Conservation (phyloP, 192 early-diverging fungal species). For the Chytriomyces confervae region DNA sequence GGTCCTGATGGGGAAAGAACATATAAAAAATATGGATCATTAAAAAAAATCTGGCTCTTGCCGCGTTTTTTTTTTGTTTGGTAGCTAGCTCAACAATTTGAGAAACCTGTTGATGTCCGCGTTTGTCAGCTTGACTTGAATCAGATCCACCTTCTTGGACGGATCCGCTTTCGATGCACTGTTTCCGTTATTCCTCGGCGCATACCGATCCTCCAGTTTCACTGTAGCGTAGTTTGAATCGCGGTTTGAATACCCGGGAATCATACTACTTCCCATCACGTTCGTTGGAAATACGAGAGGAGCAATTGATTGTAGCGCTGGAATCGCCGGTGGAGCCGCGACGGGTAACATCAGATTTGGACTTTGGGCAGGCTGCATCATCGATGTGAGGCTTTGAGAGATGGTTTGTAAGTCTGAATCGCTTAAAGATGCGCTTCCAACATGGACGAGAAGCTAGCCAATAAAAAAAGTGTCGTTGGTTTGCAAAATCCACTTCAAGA, state of each 20-base stretch:
- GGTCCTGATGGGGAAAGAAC: neutral
- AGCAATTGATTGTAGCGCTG: neutral
- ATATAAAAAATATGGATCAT: too few relatives aligned
- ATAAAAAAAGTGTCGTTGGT: too few relatives aligned
- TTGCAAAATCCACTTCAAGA: too few relatives aligned
- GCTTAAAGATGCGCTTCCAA: conserved; percentile 3
- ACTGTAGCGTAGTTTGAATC: too few relatives aligned
- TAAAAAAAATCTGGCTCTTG: too few relatives aligned
- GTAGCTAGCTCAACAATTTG: too few relatives aligned
- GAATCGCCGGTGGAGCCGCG: neutral
- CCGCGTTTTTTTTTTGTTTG: too few relatives aligned
- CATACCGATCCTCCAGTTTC: too few relatives aligned
- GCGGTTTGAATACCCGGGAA: too few relatives aligned
- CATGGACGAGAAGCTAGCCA: conserved; percentile 17
- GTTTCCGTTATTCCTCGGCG: neutral
- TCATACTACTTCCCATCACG: too few relatives aligned
- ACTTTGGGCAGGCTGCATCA: neutral
- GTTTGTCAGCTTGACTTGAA: conserved; percentile 36
- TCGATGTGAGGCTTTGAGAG: conserved; percentile 4
- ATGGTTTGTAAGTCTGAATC: conserved; percentile 17
- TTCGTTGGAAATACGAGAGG: too few relatives aligned
- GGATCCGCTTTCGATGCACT: neutral
- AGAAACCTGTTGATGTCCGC: conserved; percentile 48
- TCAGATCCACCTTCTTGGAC: conserved; percentile 25
- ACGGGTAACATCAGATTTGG: neutral